phyloP scores from a whole-genome alignment of 2,329 filamentous ascomycete genomes.

The Alternaria arbusti region DNA sequence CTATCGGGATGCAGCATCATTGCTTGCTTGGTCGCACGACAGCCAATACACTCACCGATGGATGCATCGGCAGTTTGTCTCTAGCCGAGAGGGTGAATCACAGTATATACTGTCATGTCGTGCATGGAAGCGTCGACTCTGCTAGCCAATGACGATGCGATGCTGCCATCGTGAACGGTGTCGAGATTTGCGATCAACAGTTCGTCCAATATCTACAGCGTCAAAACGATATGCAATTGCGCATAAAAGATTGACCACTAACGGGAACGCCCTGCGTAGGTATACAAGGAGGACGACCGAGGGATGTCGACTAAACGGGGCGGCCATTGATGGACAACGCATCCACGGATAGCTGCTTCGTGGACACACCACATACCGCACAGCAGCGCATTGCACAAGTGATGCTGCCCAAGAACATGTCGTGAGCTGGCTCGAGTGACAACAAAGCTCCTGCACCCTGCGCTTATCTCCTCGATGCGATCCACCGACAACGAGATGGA shows the following conservation, averaged over 20 bases:
- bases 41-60: not conserved
- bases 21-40: conserved; percentile 20
- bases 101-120: not conserved
- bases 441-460: conserved; percentile 20
- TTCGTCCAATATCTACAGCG: not conserved
- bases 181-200: not conserved
- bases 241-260: not conserved
- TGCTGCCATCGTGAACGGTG: not conserved
- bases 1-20: conserved; percentile 9
- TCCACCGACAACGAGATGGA: not conserved
- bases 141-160: not conserved
- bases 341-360: conserved; percentile 21
- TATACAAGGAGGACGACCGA: not conserved
- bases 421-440: conserved; percentile 12
- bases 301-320: not conserved
- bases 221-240: not conserved
- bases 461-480: conserved; percentile 29
- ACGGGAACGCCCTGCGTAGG: not conserved
- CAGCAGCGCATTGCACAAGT: conserved; percentile 23
- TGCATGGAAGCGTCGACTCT: not conserved
- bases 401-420: conserved; percentile 21
- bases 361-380: conserved; percentile 24
- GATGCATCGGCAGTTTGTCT: conserved; percentile 6
- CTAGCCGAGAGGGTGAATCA: conserved; percentile 2
- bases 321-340: conserved; percentile 15